Evolutionary conservation across 2,329 filamentous ascomycete genomes (phyloP), one percentile per base, ranked within the genome.

Genomic region (Pseudogymnoascus sp.): DNA sequence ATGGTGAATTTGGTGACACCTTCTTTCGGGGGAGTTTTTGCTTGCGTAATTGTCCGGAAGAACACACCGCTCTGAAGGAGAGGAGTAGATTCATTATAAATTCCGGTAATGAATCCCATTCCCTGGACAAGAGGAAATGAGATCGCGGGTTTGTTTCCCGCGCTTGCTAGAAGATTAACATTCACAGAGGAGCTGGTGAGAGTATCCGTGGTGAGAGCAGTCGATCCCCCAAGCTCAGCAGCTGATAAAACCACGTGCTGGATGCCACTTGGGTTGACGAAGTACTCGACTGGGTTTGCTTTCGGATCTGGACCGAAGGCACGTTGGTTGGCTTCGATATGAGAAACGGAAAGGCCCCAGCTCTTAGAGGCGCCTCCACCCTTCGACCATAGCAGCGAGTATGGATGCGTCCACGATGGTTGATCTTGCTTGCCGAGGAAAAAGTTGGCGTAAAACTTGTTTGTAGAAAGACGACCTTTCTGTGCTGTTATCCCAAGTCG

Each of bases 71-170:
- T 88, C 67, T 92, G 86, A 45, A 97, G 80, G 3, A 87, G 71
- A 0, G 93, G 93, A 6, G 84, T 86, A 0, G 85, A 80, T 31
- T 85, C 84, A 61, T 79, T 80, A 74, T 92, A 97, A 15, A 88
- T 74, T 0, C 81, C 92, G 4, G 92, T 97, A 15, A 96, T 79
- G 68, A 92, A 96, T 0, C 85, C 87, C 85, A 95, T 94, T 9
- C 94, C 94, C 71, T 97, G 93, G 0, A 96, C 85, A 6, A 97
- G 72, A 0, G 92, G 92, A 66, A 96, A 91, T 0, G 84, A 87
- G 18, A 97, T 81, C 1, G 82, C 78, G 0, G 87, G 82, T 1
- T 78, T 72, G 6, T 81, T 79, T 2, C 77, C 77, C n/a, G 73
- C 70, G 21, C 79, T 76, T 2, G 80, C 79, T 59, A 77, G 81